These are phyloP conservation scores for Parietaria judaica DNA, from an alignment of 306 rosid genomes.

Conservation along the genomic window DNA sequence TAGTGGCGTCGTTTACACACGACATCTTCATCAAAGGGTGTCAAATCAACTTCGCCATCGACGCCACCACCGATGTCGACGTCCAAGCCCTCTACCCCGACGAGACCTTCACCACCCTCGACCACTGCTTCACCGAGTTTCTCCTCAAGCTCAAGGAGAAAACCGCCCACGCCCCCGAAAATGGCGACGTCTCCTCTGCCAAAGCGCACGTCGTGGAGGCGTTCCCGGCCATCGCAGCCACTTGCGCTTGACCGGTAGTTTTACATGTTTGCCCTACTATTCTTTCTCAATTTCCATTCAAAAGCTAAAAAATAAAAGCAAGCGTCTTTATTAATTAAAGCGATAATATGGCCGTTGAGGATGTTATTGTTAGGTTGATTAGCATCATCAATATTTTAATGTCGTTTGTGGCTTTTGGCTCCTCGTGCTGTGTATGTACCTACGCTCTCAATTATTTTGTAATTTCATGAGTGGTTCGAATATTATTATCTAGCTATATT, in stretches of 20 bases:
- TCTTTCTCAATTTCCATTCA: not conserved
- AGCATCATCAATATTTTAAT: no score
- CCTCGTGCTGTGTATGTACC: no score
- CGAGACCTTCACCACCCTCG: slow-evolving; percentile 43
- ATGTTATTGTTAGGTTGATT: no score
- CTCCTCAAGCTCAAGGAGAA: slow-evolving; percentile 17
- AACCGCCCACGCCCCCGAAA: not conserved
- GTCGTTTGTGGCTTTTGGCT: no score
- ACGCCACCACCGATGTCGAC: slow-evolving; percentile 36
- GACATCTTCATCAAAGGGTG: slow-evolving; percentile 74
- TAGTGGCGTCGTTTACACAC: slow-evolving; percentile 68
- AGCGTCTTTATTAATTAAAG: no score
- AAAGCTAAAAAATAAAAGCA: no score
- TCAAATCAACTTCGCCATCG: slow-evolving; percentile 34
- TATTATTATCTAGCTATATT: no score
- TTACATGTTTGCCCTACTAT: not conserved
- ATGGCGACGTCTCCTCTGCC: not conserved
- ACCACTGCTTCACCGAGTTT: slow-evolving; percentile 55
- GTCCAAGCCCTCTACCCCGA: slow-evolving; percentile 46
- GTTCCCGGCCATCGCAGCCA: slow-evolving; percentile 29
- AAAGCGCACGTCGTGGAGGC: slow-evolving; percentile 24
- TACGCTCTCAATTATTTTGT: no score
- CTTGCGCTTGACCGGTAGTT: slow-evolving; percentile 16
- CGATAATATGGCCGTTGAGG: no score
- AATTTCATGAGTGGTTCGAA: no score